Conservation (phyloP, 2,329 filamentous ascomycete species). For the Chaetoscypha palmicola region DNA sequence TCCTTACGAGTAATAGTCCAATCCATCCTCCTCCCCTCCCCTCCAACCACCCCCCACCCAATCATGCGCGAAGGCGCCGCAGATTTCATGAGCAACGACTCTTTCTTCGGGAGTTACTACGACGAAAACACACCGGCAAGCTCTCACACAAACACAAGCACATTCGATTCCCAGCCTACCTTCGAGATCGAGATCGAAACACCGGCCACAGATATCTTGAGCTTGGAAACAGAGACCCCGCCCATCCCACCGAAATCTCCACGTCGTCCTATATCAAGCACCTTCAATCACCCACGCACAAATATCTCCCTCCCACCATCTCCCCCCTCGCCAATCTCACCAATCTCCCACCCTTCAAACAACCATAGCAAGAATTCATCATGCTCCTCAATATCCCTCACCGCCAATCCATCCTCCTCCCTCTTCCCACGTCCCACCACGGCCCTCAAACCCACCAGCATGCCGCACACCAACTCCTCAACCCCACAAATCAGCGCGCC, state of each 20-base stretch:
- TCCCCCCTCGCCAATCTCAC: constrained; percentile 5
- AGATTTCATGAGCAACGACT: neutral
- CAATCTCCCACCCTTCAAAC: neutral
- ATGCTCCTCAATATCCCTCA: constrained; percentile 4
- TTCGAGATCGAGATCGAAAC: neutral
- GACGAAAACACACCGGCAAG: neutral
- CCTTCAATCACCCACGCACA: neutral
- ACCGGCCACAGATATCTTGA: neutral
- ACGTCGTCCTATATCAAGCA: neutral
- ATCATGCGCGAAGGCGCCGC: neutral
- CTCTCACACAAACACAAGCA: neutral
- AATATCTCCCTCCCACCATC: constrained; percentile 1
- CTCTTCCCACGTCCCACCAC: too few relatives aligned
- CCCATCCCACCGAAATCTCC: constrained; percentile 6
- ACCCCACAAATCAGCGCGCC: neutral
- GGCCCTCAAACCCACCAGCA: too few relatives aligned
- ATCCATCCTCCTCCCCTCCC: constrained; percentile 6
- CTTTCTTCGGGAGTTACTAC: neutral
- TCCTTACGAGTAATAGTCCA: constrained; percentile 5
- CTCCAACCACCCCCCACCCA: constrained; percentile 4
- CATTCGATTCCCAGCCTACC: neutral
- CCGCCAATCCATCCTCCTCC: neutral
- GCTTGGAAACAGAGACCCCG: neutral
- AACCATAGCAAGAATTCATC: constrained; percentile 3
- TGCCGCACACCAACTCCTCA: neutral